Base-by-base conservation (phyloP, 331 rosid species). In the Spiraea crenata region DNA sequence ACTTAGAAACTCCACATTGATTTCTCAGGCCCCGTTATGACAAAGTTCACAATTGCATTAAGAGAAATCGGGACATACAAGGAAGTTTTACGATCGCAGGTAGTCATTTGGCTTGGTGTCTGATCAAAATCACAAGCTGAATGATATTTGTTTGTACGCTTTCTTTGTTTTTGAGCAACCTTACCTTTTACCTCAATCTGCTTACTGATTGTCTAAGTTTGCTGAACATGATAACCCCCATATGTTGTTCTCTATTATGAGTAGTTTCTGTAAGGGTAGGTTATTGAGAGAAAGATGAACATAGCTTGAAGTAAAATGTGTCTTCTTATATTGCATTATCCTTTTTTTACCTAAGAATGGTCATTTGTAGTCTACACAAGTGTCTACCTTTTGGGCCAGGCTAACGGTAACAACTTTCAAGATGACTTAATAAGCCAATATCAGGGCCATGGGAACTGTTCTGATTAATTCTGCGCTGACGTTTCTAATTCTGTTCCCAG, bases 31-130 rank as follows among this genome's bases (percentile, higher is more conserved):
- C 85, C 85, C 61, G 76, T 73, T 65, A 79, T 86, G 80, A 61
- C 80, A 61, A 86, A 82, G 73, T 89, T 82, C 44, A 82, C 92
- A 44, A n/a, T 75, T 77, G 88, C 87, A 41, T 73, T 86, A 62
- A 86, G 96, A 75, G 90, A 89, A 84, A 82, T 89, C 40, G 59
- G 77, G 67, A 81, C 87, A 35, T 83, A 75, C 71, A 89, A 89
- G 75, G 92, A 87, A 76, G 77, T 83, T 73, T 86, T 89, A 70
- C 84, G 88, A 49, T 79, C 82, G 7, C 89, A 83, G 82, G 92
- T 85, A 61, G 69, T 66, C 37, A 9, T 58, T 75, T 67, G 41
- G 11, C 47, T 63, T n/a, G 14, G 69, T 31, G 13, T 38, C 58
- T 60, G 16, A 59, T 12, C 48, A 56, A 42, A 56, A 47, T 3